Evolutionary conservation across 305 asterid species (phyloP).

Genomic region (Petunia hybrid): DNA sequence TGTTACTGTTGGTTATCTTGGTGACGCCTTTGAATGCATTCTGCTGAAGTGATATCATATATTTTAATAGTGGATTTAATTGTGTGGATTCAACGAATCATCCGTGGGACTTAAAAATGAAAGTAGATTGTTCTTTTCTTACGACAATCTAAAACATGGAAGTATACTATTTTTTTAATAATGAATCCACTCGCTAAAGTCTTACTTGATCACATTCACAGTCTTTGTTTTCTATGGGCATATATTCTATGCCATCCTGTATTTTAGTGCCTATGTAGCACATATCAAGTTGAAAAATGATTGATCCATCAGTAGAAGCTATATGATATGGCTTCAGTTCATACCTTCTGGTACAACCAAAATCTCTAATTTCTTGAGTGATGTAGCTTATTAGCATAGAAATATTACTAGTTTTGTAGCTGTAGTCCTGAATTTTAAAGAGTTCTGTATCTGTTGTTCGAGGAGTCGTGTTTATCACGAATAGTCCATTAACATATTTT

Average conservation of each 20-base stretch:
- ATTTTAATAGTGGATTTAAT: neutral
- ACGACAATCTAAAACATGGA: slow-evolving; percentile 14
- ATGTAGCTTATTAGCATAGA: no score
- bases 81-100: neutral
- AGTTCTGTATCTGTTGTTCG: neutral
- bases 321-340: neutral
- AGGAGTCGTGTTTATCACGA: no score
- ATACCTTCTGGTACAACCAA: neutral
- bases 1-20: neutral
- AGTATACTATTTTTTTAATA: slow-evolving; percentile 4
- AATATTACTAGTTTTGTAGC: no score
- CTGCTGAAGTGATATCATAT: neutral
- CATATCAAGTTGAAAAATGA: neutral
- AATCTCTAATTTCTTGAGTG: neutral
- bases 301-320: neutral
- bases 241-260: no score
- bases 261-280: neutral
- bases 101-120: slow-evolving; percentile 25
- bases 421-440: no score
- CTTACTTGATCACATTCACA: no score
- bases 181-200: neutral
- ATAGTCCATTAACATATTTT: neutral
- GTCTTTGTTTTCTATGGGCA: no score
- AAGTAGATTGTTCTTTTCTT: slow-evolving; percentile 33
- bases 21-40: neutral